These are phyloP conservation scores for Crithidia thermophila DNA, from an alignment of 208 protist species.

Conservation along the genomic window DNA sequence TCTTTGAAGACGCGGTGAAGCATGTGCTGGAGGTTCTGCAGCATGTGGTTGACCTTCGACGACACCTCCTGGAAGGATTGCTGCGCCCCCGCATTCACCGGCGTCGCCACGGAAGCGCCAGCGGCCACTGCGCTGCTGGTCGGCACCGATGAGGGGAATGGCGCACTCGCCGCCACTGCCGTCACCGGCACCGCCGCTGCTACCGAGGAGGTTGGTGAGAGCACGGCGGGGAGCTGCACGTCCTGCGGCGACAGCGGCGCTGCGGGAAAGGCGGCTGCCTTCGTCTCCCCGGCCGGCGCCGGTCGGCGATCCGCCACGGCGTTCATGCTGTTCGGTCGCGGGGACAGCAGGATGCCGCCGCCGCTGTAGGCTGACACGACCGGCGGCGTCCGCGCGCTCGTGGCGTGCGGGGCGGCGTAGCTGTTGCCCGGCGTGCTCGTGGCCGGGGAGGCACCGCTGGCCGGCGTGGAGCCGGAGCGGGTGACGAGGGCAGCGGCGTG, in stretches of 20 bases:
- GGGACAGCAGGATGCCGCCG: constrained; percentile 6
- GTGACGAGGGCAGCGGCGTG: constrained; percentile 56
- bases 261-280: not conserved
- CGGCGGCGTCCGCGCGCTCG: not conserved
- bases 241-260: not conserved
- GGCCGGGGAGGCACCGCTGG: not conserved
- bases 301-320: constrained; percentile 6
- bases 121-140: not conserved
- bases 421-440: constrained; percentile 21
- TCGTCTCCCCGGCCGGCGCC: not conserved
- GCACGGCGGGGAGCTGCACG: not conserved
- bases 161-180: not conserved
- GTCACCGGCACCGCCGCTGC: not conserved
- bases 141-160: not conserved
- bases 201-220: not conserved
- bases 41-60: constrained; percentile 66
- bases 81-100: not conserved
- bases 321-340: constrained; percentile 11
- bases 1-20: constrained; percentile 59
- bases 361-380: constrained; percentile 4
- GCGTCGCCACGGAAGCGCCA: not conserved
- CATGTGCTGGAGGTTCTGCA: constrained; percentile 68
- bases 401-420: not conserved
- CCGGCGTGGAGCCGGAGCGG: constrained; percentile 6
- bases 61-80: constrained; percentile 48